A percentile compares a stretch with the other conserved stretches of the same genome.
Conservation (phyloP, 2,329 filamentous ascomycete genomes). For the Fusarium irregulare region DNA sequence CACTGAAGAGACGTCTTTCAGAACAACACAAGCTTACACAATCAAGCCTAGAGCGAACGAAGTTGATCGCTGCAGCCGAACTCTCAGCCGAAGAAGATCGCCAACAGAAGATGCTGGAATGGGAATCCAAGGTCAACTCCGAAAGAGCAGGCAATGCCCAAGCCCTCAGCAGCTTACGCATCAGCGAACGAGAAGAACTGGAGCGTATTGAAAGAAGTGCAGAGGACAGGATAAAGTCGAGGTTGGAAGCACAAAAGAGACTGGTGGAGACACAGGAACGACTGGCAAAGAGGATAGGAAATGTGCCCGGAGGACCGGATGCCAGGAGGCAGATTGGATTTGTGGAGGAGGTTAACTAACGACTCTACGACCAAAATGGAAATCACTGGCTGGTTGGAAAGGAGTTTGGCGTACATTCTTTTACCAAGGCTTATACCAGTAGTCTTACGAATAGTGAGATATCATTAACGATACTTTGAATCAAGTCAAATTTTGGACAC, state of each 20-base stretch:
- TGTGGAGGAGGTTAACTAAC: slow-evolving; percentile 62
- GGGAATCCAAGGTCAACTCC: slow-evolving; percentile 59
- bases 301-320: slow-evolving; percentile 46
- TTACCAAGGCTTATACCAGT: not conserved
- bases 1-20: slow-evolving; percentile 52
- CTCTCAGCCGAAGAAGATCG: slow-evolving; percentile 57
- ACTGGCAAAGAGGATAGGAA: slow-evolving; percentile 58
- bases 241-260: slow-evolving; percentile 64
- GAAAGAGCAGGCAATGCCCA: slow-evolving; percentile 62
- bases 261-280: slow-evolving; percentile 61
- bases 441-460: not conserved
- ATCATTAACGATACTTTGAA: not conserved
- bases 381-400: slow-evolving; percentile 7
- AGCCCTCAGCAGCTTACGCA: slow-evolving; percentile 60
- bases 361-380: not conserved
- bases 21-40: slow-evolving; percentile 63
- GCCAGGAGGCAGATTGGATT: slow-evolving; percentile 66
- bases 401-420: slow-evolving; percentile 26
- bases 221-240: slow-evolving; percentile 57
- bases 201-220: slow-evolving; percentile 60
- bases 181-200: slow-evolving; percentile 63
- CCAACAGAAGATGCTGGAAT: slow-evolving; percentile 60
- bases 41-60: slow-evolving; percentile 57
- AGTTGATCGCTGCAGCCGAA: slow-evolving; percentile 60
- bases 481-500: not conserved